phyloP scores from a whole-genome alignment of 2,329 filamentous ascomycete genomes.

The Botrytis galanthina region DNA sequence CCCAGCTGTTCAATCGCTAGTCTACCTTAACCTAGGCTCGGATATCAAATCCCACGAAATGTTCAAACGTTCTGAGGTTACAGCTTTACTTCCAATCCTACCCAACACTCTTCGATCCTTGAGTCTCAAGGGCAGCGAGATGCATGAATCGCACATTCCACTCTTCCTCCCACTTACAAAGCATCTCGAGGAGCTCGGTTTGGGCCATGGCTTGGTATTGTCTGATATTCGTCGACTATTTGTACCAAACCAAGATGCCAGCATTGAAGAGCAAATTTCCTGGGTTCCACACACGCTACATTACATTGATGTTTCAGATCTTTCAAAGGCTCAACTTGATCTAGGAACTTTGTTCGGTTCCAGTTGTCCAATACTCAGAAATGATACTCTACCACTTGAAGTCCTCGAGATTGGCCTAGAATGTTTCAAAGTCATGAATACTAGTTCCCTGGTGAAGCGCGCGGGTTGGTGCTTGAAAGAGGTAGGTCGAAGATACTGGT shows the following conservation, averaged over 20 bases:
- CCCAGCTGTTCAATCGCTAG: constrained; percentile 63
- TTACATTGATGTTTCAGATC: constrained; percentile 75
- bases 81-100: constrained; percentile 62
- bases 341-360: constrained; percentile 53
- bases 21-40: constrained; percentile 70
- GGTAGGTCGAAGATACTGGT: constrained; percentile 61
- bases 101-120: constrained; percentile 68
- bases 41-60: constrained; percentile 72
- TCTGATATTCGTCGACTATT: constrained; percentile 50
- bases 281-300: constrained; percentile 62
- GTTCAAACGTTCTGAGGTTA: constrained; percentile 63
- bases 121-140: constrained; percentile 71
- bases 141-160: constrained; percentile 62
- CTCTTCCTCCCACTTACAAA: constrained; percentile 64
- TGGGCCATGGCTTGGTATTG: constrained; percentile 66
- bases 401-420: constrained; percentile 74
- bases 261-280: constrained; percentile 40
- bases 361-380: constrained; percentile 55
- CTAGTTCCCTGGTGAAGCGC: constrained; percentile 41
- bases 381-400: constrained; percentile 64
- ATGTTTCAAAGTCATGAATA: constrained; percentile 62
- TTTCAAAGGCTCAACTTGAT: constrained; percentile 58
- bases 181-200: constrained; percentile 71
- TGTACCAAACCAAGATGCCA: constrained; percentile 30
- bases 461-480: constrained; percentile 71